phyloP scores from a whole-genome alignment of 1,139 yeast species.

The Blastobotrys malaysiensis region DNA sequence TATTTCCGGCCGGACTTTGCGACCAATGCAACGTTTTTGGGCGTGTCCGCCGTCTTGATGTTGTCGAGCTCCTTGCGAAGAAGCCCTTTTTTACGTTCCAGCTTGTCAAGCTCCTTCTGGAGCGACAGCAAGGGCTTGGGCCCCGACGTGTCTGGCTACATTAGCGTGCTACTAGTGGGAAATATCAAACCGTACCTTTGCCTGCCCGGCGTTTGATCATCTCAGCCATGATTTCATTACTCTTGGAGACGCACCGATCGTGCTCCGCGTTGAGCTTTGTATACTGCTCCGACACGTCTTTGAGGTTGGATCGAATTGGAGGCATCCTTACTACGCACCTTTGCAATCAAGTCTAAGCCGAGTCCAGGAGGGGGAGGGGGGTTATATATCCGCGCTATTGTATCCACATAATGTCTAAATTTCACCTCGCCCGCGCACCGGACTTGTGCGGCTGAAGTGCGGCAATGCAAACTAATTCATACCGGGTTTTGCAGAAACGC shows the following conservation, averaged over 20 bases:
- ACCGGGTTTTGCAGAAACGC: not conserved
- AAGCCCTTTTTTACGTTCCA: not conserved
- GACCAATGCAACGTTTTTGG: not conserved
- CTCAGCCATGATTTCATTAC: conserved; percentile 4
- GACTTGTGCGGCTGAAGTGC: not conserved
- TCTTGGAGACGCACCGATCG: conserved; percentile 1
- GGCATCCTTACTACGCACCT: not conserved
- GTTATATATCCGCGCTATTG: not conserved
- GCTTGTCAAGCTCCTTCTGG: conserved; percentile 6
- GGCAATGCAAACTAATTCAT: not conserved
- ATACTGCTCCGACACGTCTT: not conserved
- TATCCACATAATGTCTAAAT: not conserved
- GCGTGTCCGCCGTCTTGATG: not conserved
- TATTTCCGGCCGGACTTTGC: not conserved
- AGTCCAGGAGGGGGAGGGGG: not conserved
- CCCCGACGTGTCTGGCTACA: conserved; percentile 1
- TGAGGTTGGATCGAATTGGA: not conserved
- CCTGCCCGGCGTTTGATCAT: conserved; percentile 12
- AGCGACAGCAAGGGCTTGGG: conserved; percentile 4
- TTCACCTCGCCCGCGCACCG: not conserved
- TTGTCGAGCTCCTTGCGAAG: not conserved
- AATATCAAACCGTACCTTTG: not conserved
- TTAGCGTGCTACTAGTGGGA: not conserved
- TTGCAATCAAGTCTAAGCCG: not conserved
- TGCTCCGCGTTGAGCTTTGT: not conserved